phyloP scores from a whole-genome alignment of 495 filamentous ascomycete species.

The Aspergillus asperescens region DNA sequence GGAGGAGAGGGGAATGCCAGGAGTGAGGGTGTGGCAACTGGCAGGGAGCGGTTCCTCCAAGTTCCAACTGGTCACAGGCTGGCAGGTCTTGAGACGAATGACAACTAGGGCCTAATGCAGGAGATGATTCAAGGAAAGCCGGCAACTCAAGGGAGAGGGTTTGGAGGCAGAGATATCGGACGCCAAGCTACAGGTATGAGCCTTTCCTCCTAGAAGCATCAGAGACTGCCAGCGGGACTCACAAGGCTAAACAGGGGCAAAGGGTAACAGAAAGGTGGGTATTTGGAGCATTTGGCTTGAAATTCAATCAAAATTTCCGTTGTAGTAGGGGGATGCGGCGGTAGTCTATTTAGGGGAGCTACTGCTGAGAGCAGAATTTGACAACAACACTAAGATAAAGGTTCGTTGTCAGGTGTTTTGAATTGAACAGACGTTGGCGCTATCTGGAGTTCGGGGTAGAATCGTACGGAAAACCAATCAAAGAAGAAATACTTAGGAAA shows the following conservation, averaged over 20 bases:
- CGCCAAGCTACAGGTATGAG: slow-evolving; percentile 15
- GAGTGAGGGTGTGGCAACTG: slow-evolving; percentile 13
- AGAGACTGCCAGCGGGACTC: slow-evolving; percentile 1
- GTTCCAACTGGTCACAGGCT: slow-evolving; percentile 11
- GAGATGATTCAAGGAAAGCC: slow-evolving; percentile 14
- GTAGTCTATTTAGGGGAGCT: slow-evolving; percentile 8
- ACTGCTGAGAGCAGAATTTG: slow-evolving; percentile 3
- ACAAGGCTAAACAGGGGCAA: slow-evolving; percentile 5
- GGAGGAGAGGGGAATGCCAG: slow-evolving; percentile 9
- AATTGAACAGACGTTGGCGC: slow-evolving; percentile 8
- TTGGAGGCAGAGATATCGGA: slow-evolving; percentile 15
- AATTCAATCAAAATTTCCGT: background rate
- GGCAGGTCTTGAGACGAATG: slow-evolving; percentile 3
- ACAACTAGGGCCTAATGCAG: slow-evolving; percentile 15
- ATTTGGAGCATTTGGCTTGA: slow-evolving; percentile 3
- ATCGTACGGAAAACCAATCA: slow-evolving; percentile 3
- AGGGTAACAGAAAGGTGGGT: slow-evolving; percentile 5
- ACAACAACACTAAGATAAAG: slow-evolving; percentile 9
- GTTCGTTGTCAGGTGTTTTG: slow-evolving; percentile 10
- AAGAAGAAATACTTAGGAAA: background rate
- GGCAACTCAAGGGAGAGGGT: slow-evolving; percentile 14
- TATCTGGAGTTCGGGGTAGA: slow-evolving; percentile 3
- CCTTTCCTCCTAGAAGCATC: slow-evolving; percentile 6
- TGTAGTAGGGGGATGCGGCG: background rate
- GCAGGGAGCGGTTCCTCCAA: slow-evolving; percentile 7